A percentile compares a stretch with the other conserved stretches of the same genome.
Conservation (phyloP, 495 filamentous ascomycete genomes). For the Tetracladium marchalianum region DNA sequence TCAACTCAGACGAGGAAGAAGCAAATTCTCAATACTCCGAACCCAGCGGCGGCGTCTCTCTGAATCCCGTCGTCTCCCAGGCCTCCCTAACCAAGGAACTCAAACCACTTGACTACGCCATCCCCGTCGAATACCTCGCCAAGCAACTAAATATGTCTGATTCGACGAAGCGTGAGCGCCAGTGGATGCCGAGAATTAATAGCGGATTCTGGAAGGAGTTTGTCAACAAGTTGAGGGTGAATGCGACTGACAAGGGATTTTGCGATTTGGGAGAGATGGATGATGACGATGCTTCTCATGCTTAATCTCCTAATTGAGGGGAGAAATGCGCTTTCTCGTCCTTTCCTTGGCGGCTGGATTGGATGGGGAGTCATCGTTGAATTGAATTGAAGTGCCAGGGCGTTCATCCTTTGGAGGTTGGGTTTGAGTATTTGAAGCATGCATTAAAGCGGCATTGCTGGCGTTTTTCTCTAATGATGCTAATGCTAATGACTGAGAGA, state of each 20-base stretch:
- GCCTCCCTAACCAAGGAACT: constrained; percentile 3
- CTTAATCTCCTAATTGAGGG: too few species aligned
- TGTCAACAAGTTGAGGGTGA: constrained; percentile 55
- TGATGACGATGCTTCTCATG: too few species aligned
- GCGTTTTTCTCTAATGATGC: too few species aligned
- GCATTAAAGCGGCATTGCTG: too few species aligned
- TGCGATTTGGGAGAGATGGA: constrained; percentile 24
- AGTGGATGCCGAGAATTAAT: constrained; percentile 15
- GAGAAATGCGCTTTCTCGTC: too few species aligned
- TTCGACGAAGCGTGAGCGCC: not conserved
- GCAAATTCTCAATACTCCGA: not conserved
- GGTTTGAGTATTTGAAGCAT: too few species aligned
- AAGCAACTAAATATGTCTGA: not conserved
- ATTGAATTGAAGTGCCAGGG: too few species aligned
- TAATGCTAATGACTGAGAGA: too few species aligned
- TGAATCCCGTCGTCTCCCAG: not conserved
- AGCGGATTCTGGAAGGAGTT: constrained; percentile 49
- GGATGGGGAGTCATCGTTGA: too few species aligned
- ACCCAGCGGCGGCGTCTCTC: not conserved
- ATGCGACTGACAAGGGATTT: constrained; percentile 50
- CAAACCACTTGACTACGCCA: constrained; percentile 5
- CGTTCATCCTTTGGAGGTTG: too few species aligned
- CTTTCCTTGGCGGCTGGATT: too few species aligned
- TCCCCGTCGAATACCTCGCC: not conserved
- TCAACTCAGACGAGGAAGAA: not conserved